Base-by-base conservation (phyloP, 2,329 filamentous ascomycete species). In the Berkeleyomyces basicola region DNA sequence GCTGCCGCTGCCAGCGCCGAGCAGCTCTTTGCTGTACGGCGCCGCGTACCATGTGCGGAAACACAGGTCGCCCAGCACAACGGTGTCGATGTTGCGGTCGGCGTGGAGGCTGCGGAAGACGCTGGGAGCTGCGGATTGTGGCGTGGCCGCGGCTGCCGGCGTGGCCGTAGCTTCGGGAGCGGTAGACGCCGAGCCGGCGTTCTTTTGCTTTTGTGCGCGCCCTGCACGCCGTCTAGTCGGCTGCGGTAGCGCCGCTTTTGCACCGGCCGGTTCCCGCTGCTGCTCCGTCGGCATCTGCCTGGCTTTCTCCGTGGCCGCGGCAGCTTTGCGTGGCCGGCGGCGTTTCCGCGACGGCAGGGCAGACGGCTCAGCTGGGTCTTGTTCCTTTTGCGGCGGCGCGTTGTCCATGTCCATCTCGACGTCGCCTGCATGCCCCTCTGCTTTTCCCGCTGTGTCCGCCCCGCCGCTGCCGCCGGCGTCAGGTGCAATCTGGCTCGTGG, bases 41-140 rank as follows among this genome's bases (percentile, higher is more conserved):
- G 89, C 95, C 6, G 90, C 89, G 72, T 93, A 96, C 90, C 91
- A 96, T 2, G 91, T 87, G 68, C 85, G 84, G 75, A 96, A 95
- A 68, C 85, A 83, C 40, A 93, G 78, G 68, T 90, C 83, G 3
- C 91, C 92, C 65, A 96, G 78, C 62, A 95, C 85, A 60, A 96
- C 88, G 71, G 89, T 88, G 70, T 90, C 83, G 67, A 96, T 86
- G 71, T 95, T 96, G 63, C 87, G 87, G 68, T 87, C 84, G 11
- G 51, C 51, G n/a, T 23, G 23, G 23, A 23, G 23, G 7, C 78
- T 70, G 14, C 59, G 53, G 3, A 42, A 23, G 1, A 33, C 5
- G 9, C 3, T 37, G 16, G 59, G 33, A 2, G 43, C 9, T 4
- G 43, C 10, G 43, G 39, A 4, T 53, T 55, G 33, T n/a, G 33